Evolutionary conservation across 1,284 basidiomycete genomes (phyloP).

Genomic region (Cryptococcus sp.): DNA sequence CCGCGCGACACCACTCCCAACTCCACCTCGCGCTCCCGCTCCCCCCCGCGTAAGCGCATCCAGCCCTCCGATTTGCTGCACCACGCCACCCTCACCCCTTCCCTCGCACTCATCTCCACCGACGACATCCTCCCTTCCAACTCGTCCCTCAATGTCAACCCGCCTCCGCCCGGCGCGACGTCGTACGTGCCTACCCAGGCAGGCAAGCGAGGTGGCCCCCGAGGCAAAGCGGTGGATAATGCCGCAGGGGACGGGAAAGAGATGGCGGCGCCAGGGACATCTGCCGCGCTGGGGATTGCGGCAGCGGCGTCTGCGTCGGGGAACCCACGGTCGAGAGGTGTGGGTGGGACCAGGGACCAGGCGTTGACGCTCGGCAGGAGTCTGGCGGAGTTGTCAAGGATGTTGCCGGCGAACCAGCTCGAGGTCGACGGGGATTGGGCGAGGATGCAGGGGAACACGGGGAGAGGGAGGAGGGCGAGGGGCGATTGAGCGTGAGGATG

Average conservation of each 20-base stretch:
- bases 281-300: slow-evolving; percentile 37
- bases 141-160: slow-evolving; percentile 41
- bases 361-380: slow-evolving; percentile 46
- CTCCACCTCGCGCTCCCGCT: background rate
- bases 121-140: slow-evolving; percentile 46
- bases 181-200: slow-evolving; percentile 22
- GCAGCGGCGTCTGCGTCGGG: slow-evolving; percentile 20
- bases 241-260: slow-evolving; percentile 27
- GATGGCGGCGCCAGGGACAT: slow-evolving; percentile 36
- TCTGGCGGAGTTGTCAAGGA: slow-evolving; percentile 45
- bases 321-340: slow-evolving; percentile 30
- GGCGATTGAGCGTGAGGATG: slow-evolving; percentile 29
- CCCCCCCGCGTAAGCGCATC: slow-evolving; percentile 18
- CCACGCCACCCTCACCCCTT: slow-evolving; percentile 37
- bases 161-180: slow-evolving; percentile 25
- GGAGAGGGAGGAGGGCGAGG: slow-evolving; percentile 37
- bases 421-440: slow-evolving; percentile 49
- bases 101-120: slow-evolving; percentile 37
- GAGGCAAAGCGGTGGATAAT: slow-evolving; percentile 28
- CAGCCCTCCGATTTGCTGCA: slow-evolving; percentile 39
- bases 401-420: slow-evolving; percentile 45
- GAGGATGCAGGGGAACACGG: slow-evolving; percentile 42
- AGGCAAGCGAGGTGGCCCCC: slow-evolving; percentile 39
- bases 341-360: slow-evolving; percentile 23
- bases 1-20: background rate